These are phyloP conservation scores for Saccharomyces pastorianus DNA, from an alignment of 1,139 yeast genomes.

Conservation along the genomic window DNA sequence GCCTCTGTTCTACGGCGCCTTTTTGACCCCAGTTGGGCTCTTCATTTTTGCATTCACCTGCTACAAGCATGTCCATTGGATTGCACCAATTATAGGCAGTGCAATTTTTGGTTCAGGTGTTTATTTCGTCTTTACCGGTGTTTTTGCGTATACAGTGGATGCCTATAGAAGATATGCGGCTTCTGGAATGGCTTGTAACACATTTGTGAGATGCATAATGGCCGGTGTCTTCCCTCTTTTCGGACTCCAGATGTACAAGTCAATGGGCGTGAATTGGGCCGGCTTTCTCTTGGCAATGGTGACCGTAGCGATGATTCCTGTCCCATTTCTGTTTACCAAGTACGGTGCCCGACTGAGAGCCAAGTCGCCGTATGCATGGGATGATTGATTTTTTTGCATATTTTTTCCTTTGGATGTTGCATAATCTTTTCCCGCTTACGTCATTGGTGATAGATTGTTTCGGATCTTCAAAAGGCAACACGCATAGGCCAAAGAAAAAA, in stretches of 20 bases:
- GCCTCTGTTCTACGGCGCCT: conserved; percentile 39
- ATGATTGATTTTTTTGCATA: conserved; percentile 8
- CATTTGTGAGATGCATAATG: conserved; percentile 56
- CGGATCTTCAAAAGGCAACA: conserved; percentile 1
- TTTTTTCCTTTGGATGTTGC: background rate
- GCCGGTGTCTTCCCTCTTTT: conserved; percentile 77
- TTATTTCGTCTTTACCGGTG: conserved; percentile 47
- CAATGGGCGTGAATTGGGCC: conserved; percentile 59
- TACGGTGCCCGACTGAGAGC: conserved; percentile 58
- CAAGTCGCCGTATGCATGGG: conserved; percentile 48
- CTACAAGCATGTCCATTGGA: conserved; percentile 56
- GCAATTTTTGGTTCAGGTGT: conserved; percentile 52
- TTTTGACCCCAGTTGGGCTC: conserved; percentile 53
- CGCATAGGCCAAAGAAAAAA: background rate
- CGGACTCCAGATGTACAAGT: conserved; percentile 47
- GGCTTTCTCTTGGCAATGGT: conserved; percentile 48
- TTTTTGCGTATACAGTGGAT: conserved; percentile 55
- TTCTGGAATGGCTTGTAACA: conserved; percentile 74
- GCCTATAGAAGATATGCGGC: conserved; percentile 61
- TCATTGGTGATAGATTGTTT: background rate
- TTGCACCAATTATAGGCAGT: conserved; percentile 62
- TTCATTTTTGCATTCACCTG: conserved; percentile 77
- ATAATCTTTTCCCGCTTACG: background rate
- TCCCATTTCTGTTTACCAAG: conserved; percentile 62
- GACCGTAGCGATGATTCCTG: conserved; percentile 52